Conservation (phyloP, 192 early-diverging fungal genomes). For the Umbelopsis sp. region DNA sequence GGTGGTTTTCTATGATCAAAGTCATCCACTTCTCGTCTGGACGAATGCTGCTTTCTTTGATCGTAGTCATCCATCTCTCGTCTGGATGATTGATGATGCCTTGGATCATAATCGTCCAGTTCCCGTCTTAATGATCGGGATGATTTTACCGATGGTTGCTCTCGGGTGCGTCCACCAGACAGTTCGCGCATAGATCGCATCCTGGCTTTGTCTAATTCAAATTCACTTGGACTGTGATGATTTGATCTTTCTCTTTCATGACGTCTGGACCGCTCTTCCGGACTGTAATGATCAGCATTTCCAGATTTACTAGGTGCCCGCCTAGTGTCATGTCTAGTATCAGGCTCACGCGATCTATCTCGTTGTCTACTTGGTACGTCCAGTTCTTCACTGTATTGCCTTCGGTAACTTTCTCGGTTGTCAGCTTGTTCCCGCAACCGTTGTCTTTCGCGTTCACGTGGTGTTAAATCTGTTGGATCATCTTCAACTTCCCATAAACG, state of each 20-base stretch:
- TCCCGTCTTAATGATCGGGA: neutral
- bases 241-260: slow-evolving; percentile 7
- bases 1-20: neutral
- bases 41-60: neutral
- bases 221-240: neutral
- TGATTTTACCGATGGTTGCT: neutral
- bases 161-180: neutral
- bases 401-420: neutral
- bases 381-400: neutral
- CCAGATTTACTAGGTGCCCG: neutral
- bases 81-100: neutral
- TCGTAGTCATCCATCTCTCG: neutral
- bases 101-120: neutral
- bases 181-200: neutral
- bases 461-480: neutral
- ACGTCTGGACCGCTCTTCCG: neutral
- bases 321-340: neutral
- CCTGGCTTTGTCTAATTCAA: neutral
- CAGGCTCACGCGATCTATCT: neutral
- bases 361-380: neutral
- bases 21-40: neutral
- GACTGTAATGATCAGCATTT: neutral
- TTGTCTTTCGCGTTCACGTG: slow-evolving; percentile 8
- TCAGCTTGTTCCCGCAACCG: slow-evolving; percentile 5
- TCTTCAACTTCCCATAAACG: slow-evolving; percentile 1